These are phyloP conservation scores for carrot (Daucus carota) DNA, from an alignment of 129 eudicot species.

Conservation along the genomic window DNA sequence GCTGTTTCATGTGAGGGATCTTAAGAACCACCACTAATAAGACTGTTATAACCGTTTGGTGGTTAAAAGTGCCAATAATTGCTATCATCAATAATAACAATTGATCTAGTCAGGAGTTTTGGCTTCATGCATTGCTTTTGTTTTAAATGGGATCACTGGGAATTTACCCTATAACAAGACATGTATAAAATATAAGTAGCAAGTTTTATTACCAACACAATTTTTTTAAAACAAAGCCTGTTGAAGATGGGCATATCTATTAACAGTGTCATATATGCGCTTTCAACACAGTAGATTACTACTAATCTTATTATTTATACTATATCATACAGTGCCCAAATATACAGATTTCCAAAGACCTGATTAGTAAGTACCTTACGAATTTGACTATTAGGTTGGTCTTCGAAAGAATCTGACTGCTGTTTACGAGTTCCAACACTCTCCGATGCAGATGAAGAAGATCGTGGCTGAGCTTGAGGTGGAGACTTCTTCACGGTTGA, in stretches of 20 bases:
- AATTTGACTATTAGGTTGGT: conserved; percentile 81
- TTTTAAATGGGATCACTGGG: not conserved
- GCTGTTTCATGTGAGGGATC: not conserved
- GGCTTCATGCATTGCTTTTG: not conserved
- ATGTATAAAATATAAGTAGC: too few relatives aligned
- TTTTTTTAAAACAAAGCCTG: not conserved
- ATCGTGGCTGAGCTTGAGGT: conserved; percentile 33
- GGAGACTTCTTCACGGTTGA: conserved; percentile 36
- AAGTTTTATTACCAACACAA: not conserved
- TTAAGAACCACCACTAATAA: not conserved
- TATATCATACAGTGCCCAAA: not conserved
- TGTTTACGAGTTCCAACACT: conserved; percentile 28
- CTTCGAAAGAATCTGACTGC: conserved; percentile 54
- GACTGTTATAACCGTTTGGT: not conserved
- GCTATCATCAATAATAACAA: not conserved
- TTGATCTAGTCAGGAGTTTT: not conserved
- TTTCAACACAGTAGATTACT: not conserved
- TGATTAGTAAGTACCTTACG: conserved; percentile 57
- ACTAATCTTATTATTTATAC: not conserved
- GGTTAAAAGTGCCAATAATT: not conserved
- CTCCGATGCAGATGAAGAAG: conserved; percentile 35
- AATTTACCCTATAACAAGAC: not conserved
- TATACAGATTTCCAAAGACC: not conserved
- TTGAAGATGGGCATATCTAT: not conserved
- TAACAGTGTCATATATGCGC: not conserved